Percentiles rank a stretch among this genome's conserved stretches.
phyloP scores from a whole-genome alignment of 2,329 filamentous ascomycete genomes.

The Beauveria sp. region DNA sequence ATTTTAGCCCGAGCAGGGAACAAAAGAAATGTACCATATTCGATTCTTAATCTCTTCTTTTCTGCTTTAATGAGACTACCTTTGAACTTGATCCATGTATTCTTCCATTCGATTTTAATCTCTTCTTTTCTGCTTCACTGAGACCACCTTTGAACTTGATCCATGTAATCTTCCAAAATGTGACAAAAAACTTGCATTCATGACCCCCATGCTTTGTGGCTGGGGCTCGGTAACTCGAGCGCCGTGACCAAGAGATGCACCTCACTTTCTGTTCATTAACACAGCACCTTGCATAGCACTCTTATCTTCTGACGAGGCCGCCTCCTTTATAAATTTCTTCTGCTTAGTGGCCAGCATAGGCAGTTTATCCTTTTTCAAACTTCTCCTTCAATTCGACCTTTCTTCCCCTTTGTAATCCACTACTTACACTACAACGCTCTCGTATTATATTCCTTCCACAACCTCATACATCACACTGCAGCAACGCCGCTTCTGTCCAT shows the following conservation, averaged over 20 bases:
- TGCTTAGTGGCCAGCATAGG: background rate
- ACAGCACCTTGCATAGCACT: background rate
- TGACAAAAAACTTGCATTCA: background rate
- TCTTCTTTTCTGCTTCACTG: background rate
- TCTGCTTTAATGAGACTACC: background rate
- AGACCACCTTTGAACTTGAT: background rate
- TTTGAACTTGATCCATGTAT: background rate
- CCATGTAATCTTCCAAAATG: background rate
- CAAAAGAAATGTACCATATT: conserved; percentile 5
- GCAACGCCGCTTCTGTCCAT: background rate
- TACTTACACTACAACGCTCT: background rate
- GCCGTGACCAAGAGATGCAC: background rate
- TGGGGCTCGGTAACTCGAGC: background rate
- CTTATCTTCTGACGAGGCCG: background rate
- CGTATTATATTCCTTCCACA: background rate
- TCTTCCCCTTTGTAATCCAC: background rate
- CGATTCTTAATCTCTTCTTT: background rate
- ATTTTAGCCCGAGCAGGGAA: background rate
- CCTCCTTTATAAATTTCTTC: background rate
- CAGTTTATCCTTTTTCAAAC: background rate
- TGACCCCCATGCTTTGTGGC: background rate
- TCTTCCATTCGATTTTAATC: background rate
- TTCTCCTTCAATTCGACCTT: too few relatives aligned
- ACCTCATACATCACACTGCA: background rate
- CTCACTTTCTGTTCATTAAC: background rate